Evolutionary conservation across 2,329 filamentous ascomycete genomes (phyloP).

Genomic region (Septoria linicola): DNA sequence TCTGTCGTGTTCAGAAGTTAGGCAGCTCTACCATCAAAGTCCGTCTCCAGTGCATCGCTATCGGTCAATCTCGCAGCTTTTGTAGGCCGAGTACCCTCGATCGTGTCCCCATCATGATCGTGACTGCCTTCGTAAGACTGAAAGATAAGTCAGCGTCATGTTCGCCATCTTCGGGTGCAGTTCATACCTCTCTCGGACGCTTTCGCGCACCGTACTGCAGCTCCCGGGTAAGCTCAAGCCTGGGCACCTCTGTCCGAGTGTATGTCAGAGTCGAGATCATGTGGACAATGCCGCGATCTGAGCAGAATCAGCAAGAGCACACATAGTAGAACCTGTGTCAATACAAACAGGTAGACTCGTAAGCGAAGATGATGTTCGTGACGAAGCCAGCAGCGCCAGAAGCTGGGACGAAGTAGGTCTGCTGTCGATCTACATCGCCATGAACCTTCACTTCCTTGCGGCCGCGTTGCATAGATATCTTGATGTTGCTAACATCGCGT

Average conservation of each 20-base stretch:
- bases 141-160: too few species aligned
- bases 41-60: too few species aligned
- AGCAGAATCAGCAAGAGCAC: neutral
- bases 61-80: too few species aligned
- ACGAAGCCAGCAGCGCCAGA: conserved; percentile 7
- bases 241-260: conserved; percentile 1
- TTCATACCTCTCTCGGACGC: conserved; percentile 5
- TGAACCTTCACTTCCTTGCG: neutral
- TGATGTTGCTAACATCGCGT: conserved; percentile 6
- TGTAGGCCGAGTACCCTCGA: too few species aligned
- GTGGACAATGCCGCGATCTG: conserved; percentile 15
- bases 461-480: conserved; percentile 14
- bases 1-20: too few species aligned
- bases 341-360: conserved; percentile 10
- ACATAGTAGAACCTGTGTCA: too few species aligned
- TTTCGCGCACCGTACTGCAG: neutral
- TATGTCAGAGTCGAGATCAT: conserved; percentile 11
- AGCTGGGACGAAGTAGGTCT: conserved; percentile 6
- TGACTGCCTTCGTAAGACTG: too few species aligned
- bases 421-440: neutral
- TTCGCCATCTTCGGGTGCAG: too few species aligned
- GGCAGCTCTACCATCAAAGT: too few species aligned
- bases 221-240: conserved; percentile 3
- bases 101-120: too few species aligned
- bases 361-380: conserved; percentile 7